These are phyloP conservation scores for Sphaerostilbella broomeana DNA, from an alignment of 2,329 filamentous ascomycete species.

Conservation along the genomic window DNA sequence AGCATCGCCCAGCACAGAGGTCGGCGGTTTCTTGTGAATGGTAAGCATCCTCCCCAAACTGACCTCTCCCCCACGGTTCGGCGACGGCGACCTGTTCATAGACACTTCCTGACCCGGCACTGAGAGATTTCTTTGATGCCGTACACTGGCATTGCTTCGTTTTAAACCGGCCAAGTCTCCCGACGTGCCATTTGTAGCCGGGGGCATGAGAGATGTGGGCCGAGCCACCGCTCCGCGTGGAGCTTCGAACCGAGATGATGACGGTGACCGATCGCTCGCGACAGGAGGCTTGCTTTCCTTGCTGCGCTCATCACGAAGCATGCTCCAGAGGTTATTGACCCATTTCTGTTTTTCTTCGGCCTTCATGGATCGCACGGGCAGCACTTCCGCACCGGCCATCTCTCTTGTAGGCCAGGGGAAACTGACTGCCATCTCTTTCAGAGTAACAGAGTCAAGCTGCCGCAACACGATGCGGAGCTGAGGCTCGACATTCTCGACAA, in stretches of 20 bases:
- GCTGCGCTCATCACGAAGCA: slow-evolving; percentile 21
- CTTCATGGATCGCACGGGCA: slow-evolving; percentile 30
- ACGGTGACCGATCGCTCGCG: slow-evolving; percentile 9
- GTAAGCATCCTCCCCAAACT: slow-evolving; percentile 14
- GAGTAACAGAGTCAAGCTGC: slow-evolving; percentile 24
- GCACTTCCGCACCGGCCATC: slow-evolving; percentile 29
- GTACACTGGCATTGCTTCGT: slow-evolving; percentile 14
- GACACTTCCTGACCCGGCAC: slow-evolving; percentile 7
- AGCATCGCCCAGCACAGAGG: slow-evolving; percentile 16
- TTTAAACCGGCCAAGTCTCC: slow-evolving; percentile 2
- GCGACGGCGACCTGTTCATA: slow-evolving; percentile 6
- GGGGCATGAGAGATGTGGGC: slow-evolving; percentile 23
- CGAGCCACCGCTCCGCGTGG: slow-evolving; percentile 18
- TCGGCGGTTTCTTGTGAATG: slow-evolving; percentile 15
- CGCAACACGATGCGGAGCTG: slow-evolving; percentile 28
- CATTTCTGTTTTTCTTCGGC: slow-evolving; percentile 30
- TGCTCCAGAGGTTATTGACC: slow-evolving; percentile 25
- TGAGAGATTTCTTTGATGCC: slow-evolving; percentile 13
- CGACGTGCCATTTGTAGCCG: background rate
- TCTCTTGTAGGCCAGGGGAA: slow-evolving; percentile 32
- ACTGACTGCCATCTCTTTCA: slow-evolving; percentile 31
- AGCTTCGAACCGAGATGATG: slow-evolving; percentile 17
- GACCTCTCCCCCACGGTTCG: slow-evolving; percentile 10
- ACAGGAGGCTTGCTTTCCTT: slow-evolving; percentile 11
- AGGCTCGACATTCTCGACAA: slow-evolving; percentile 24